phyloP scores from a whole-genome alignment of 1,284 basidiomycete genomes.

The Ganoderma leucocontextum region DNA sequence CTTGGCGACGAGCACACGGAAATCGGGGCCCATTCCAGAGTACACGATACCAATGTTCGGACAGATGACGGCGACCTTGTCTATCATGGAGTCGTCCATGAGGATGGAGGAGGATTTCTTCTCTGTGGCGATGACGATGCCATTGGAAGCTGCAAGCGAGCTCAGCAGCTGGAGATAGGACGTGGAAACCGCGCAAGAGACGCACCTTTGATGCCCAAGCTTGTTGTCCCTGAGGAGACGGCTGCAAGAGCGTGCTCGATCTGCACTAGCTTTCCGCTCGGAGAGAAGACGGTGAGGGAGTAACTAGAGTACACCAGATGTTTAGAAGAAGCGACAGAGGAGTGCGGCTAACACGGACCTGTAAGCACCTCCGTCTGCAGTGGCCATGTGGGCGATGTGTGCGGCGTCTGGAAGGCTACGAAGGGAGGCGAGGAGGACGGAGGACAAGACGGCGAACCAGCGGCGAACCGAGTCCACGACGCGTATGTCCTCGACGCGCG shows the following conservation, averaged over 20 bases:
- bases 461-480: conserved; percentile 32
- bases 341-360: conserved; percentile 56
- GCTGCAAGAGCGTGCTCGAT: conserved; percentile 99
- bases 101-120: conserved; percentile 98
- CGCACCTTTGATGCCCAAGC: conserved; percentile 96
- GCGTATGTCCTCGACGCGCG: conserved; percentile 33
- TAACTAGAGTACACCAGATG: conserved; percentile 66
- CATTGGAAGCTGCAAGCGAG: conserved; percentile 84
- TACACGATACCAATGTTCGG: conserved; percentile 99
- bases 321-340: conserved; percentile 21
- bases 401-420: not conserved
- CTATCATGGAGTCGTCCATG: conserved; percentile 96
- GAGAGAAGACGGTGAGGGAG: conserved; percentile 98
- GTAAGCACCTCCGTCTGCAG: conserved; percentile 82
- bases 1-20: conserved; percentile 91
- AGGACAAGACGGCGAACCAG: conserved; percentile 25
- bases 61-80: conserved; percentile 96
- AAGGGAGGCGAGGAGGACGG: conserved; percentile 13
- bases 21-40: conserved; percentile 99
- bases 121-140: conserved; percentile 98
- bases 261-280: conserved; percentile 97
- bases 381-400: conserved; percentile 58
- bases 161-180: conserved; percentile 19
- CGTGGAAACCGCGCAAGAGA: conserved; percentile 19
- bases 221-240: conserved; percentile 96